Conservation (phyloP, 495 filamentous ascomycete species). For the Penicillium pulvis region DNA sequence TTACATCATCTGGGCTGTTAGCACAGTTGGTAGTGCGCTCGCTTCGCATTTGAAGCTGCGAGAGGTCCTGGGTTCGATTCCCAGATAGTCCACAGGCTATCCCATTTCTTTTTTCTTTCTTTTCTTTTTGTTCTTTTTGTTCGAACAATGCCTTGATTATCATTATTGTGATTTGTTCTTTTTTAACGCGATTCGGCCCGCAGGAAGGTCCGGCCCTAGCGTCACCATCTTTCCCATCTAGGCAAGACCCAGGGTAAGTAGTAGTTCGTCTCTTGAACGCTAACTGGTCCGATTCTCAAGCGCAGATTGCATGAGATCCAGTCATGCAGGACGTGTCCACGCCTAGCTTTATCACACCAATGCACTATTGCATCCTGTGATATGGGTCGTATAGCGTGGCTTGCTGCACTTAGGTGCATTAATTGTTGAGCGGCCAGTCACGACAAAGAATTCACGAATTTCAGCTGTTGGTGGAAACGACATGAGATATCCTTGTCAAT, state of each 20-base stretch:
- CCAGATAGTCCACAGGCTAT: conserved; percentile 5
- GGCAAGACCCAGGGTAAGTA: neutral
- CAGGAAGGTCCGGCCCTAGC: neutral
- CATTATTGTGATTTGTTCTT: too few relatives aligned
- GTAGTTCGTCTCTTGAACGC: neutral
- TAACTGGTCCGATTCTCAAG: neutral
- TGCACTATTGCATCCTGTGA: neutral
- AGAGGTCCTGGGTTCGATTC: conserved; percentile 32
- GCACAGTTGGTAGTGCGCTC: conserved; percentile 26
- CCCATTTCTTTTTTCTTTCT: neutral
- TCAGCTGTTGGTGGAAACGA: neutral
- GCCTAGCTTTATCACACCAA: neutral
- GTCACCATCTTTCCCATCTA: neutral
- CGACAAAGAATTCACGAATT: neutral
- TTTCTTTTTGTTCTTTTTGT: neutral
- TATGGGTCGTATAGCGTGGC: neutral
- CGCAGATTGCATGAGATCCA: neutral
- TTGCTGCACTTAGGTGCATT: neutral
- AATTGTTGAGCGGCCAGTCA: neutral
- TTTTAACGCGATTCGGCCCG: neutral
- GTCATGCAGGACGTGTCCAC: neutral
- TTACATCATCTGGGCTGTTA: conserved; percentile 24
- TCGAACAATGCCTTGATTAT: neutral
- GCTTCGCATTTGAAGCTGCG: conserved; percentile 24
- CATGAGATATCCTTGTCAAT: neutral